phyloP scores from a whole-genome alignment of 352 stramenopile genomes.

The Thraustotheca clavata region DNA sequence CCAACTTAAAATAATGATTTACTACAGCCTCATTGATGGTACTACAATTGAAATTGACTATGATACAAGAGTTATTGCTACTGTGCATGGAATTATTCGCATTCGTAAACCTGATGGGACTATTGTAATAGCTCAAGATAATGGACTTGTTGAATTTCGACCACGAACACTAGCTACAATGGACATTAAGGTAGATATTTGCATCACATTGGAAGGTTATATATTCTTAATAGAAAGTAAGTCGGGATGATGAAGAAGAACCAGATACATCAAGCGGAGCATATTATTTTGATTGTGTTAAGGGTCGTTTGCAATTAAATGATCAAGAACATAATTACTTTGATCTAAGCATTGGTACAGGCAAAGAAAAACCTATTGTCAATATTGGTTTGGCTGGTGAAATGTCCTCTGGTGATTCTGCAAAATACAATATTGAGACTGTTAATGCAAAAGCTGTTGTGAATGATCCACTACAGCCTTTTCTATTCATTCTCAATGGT shows the following conservation, averaged over 20 bases:
- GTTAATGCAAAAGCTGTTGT: constrained; percentile 55
- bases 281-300: constrained; percentile 65
- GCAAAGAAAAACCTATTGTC: constrained; percentile 22
- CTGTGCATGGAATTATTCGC: constrained; percentile 59
- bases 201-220: not conserved
- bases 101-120: constrained; percentile 37
- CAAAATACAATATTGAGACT: constrained; percentile 38
- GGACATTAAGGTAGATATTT: not conserved
- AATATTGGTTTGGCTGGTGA: constrained; percentile 50
- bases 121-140: constrained; percentile 55
- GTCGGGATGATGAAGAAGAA: constrained; percentile 27
- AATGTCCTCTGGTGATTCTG: constrained; percentile 38
- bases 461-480: constrained; percentile 66
- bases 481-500: constrained; percentile 61
- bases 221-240: not conserved
- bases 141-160: constrained; percentile 52
- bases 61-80: constrained; percentile 66
- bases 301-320: constrained; percentile 42
- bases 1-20: not conserved
- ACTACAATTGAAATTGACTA: constrained; percentile 57
- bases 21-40: constrained; percentile 35
- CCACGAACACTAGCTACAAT: constrained; percentile 1
- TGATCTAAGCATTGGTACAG: constrained; percentile 31
- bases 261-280: constrained; percentile 58
- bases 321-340: constrained; percentile 72